phyloP scores from a whole-genome alignment of 2,329 filamentous ascomycete genomes.

The Sordariomycetes sp. region DNA sequence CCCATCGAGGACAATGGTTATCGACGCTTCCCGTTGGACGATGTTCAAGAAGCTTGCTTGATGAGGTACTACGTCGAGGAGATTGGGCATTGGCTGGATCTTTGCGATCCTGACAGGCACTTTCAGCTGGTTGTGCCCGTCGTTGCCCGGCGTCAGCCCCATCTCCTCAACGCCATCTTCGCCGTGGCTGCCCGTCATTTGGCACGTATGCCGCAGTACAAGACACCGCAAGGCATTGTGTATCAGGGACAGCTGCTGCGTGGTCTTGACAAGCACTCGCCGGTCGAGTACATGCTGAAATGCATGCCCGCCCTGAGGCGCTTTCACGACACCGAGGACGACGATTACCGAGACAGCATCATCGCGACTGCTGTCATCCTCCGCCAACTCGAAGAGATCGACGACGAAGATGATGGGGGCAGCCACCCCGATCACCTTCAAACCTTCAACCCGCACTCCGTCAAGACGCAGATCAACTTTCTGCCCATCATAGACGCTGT shows the following conservation, averaged over 20 bases:
- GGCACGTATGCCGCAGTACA: conserved; percentile 26
- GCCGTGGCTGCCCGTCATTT: conserved; percentile 28
- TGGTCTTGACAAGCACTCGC: conserved; percentile 23
- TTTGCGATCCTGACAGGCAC: conserved; percentile 28
- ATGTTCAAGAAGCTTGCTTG: conserved; percentile 27
- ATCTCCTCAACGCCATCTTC: conserved; percentile 29
- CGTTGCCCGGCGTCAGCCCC: conserved; percentile 22
- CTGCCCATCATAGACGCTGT: conserved; percentile 30
- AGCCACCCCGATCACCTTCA: not conserved
- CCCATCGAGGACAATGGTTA: conserved; percentile 2
- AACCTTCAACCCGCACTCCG: not conserved
- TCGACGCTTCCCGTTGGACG: conserved; percentile 18
- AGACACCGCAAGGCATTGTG: conserved; percentile 21
- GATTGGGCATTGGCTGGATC: conserved; percentile 29
- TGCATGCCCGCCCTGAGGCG: conserved; percentile 28
- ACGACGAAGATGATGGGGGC: conserved; percentile 17
- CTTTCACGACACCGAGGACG: conserved; percentile 25
- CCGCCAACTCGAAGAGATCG: conserved; percentile 30
- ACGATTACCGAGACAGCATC: conserved; percentile 28
- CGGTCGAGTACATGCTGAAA: conserved; percentile 28
- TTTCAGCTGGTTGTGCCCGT: conserved; percentile 27
- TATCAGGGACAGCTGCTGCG: conserved; percentile 27
- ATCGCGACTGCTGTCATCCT: conserved; percentile 30
- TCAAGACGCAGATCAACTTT: conserved; percentile 17
- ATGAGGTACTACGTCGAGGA: conserved; percentile 29